Evolutionary conservation across 164 flowering plant genomes (phyloP).

Genomic region (Aristolochia californica): DNA sequence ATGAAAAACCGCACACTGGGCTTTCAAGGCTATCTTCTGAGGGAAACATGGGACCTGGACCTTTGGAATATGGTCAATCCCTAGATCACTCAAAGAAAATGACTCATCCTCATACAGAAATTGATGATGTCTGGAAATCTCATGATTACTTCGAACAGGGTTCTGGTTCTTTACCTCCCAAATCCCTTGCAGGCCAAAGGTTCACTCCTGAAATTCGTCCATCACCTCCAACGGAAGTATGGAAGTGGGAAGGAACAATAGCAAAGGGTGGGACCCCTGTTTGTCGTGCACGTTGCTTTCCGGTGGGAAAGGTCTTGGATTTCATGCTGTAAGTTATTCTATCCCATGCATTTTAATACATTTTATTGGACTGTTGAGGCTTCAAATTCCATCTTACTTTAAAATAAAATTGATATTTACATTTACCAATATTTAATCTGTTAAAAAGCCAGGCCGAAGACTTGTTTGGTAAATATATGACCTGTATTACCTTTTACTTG

Average conservation of each 20-base stretch:
- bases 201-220: slow-evolving; percentile 37
- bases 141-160: slow-evolving; percentile 31
- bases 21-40: slow-evolving; percentile 25
- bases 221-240: slow-evolving; percentile 41
- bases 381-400: too few species aligned
- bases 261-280: slow-evolving; percentile 92
- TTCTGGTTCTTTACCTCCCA: slow-evolving; percentile 29
- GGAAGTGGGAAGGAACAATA: slow-evolving; percentile 98
- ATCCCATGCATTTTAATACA: background rate
- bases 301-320: slow-evolving; percentile 77
- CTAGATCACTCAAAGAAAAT: slow-evolving; percentile 23
- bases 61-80: slow-evolving; percentile 22
- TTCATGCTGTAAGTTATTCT: slow-evolving; percentile 57
- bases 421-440: too few species aligned
- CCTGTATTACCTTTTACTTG: too few species aligned
- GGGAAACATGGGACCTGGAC: slow-evolving; percentile 26
- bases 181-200: slow-evolving; percentile 28
- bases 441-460: too few species aligned
- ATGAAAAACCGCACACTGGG: slow-evolving; percentile 23
- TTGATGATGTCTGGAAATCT: slow-evolving; percentile 31
- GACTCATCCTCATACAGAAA: slow-evolving; percentile 24
- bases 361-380: background rate
- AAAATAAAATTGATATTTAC: too few species aligned
- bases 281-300: slow-evolving; percentile 95
- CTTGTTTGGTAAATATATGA: too few species aligned